A percentile compares a stretch with the other conserved stretches of the same genome.
These are phyloP conservation scores for Anthracocystis setariae DNA, from an alignment of 1,284 basidiomycete genomes.

Conservation along the genomic window DNA sequence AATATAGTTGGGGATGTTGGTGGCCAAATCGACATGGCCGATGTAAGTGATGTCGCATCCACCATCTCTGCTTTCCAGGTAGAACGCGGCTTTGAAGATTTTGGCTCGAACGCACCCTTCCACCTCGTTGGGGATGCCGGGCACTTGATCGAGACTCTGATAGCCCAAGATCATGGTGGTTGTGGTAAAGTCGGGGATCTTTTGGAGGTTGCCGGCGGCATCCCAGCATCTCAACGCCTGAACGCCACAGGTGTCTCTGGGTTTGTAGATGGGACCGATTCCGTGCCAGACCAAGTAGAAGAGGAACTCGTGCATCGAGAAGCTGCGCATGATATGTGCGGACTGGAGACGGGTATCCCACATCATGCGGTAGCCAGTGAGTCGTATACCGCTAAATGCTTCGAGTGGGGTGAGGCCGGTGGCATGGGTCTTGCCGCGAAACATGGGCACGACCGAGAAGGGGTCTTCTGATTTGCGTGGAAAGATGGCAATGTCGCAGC, in stretches of 20 bases:
- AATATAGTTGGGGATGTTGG: conserved; percentile 50
- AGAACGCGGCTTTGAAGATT: conserved; percentile 46
- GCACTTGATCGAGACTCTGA: conserved; percentile 31
- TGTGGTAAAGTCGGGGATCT: conserved; percentile 35
- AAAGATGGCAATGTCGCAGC: conserved; percentile 27
- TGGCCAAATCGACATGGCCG: conserved; percentile 41
- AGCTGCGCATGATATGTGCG: conserved; percentile 48
- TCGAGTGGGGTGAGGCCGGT: conserved; percentile 44
- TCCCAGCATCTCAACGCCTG: conserved; percentile 47
- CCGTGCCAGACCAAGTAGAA: conserved; percentile 57
- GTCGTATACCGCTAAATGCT: conserved; percentile 50
- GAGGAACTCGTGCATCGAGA: conserved; percentile 47
- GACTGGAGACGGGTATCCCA: conserved; percentile 55
- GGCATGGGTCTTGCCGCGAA: conserved; percentile 40
- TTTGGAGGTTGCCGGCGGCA: conserved; percentile 30
- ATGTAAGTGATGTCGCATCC: conserved; percentile 52
- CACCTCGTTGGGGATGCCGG: conserved; percentile 33
- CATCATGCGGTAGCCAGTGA: conserved; percentile 50
- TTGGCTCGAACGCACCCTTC: conserved; percentile 50
- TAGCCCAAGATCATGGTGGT: conserved; percentile 44
- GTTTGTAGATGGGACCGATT: conserved; percentile 54
- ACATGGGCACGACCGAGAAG: conserved; percentile 43
- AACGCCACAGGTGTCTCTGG: conserved; percentile 48
- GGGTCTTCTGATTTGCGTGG: conserved; percentile 33
- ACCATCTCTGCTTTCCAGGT: conserved; percentile 40